Percentiles rank a stretch among this genome's conserved stretches.
These are phyloP conservation scores for Pisolithus orientalis DNA, from an alignment of 768 basidiomycete species.

Conservation along the genomic window DNA sequence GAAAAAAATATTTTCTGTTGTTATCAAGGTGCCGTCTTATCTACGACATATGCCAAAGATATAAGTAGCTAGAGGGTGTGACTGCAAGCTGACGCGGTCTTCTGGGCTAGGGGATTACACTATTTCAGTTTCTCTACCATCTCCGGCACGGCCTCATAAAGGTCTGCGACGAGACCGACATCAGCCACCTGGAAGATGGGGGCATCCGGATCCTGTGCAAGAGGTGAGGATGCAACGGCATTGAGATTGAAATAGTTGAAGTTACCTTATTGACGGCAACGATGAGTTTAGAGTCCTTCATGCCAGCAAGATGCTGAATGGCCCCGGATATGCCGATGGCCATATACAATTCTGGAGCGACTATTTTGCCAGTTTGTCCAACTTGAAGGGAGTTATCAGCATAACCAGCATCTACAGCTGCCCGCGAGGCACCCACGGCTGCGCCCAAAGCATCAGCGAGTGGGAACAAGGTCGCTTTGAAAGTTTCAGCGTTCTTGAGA, in stretches of 20 bases:
- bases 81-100: neutral
- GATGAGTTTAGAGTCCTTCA: slow-evolving; percentile 99
- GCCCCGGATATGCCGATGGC: slow-evolving; percentile 97
- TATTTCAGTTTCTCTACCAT: slow-evolving; percentile 80
- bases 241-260: neutral
- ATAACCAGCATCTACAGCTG: slow-evolving; percentile 97
- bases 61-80: too few relatives aligned
- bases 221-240: slow-evolving; percentile 6
- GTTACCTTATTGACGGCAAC: slow-evolving; percentile 95
- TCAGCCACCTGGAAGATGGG: slow-evolving; percentile 99
- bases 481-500: slow-evolving; percentile 92
- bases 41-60: too few relatives aligned
- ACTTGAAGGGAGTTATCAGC: slow-evolving; percentile 97
- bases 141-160: slow-evolving; percentile 90
- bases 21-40: too few relatives aligned
- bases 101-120: slow-evolving; percentile 1
- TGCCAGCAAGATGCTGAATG: slow-evolving; percentile 97
- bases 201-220: slow-evolving; percentile 81
- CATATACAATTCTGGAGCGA: slow-evolving; percentile 94
- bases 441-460: slow-evolving; percentile 91
- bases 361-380: slow-evolving; percentile 99
- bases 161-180: slow-evolving; percentile 87
- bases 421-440: slow-evolving; percentile 95
- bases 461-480: slow-evolving; percentile 78
- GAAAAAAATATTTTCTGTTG: too few relatives aligned